Base-by-base conservation (phyloP, 441 rosid species). In the Bruguiera hainesii region DNA sequence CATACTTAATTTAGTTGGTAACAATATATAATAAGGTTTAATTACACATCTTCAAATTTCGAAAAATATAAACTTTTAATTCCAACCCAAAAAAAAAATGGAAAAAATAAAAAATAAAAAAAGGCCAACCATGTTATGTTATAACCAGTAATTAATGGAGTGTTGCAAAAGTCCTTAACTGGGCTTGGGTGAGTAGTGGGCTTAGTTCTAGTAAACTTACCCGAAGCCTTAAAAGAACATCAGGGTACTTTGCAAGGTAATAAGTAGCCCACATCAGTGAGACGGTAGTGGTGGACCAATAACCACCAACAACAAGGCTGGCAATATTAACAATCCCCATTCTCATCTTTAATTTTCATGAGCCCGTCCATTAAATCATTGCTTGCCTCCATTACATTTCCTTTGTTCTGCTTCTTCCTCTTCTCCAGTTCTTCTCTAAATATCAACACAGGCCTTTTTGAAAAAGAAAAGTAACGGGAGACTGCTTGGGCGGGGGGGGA, bases 301-400 rank as follows among this genome's bases (percentile, higher is more conserved):
- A 82, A 3, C 81, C 83, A 6, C 28, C 84, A 20, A 74, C 0
- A 31, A 83, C 70, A 16, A 82, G 66, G 71, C 56, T 56, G 2
- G 76, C 68, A 20, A 81, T 81, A 63, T 79, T 79, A 50, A 81
- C 85, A 4, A 79, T 76, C 61, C 0, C 83, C 89, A 51, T 78
- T 67, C 2, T 81, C 85, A 28, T 83, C 83, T 67, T 69, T 67
- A 3, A 78, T 73, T 53, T 73, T 68, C 73, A 73, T 76, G n/a
- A 85, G 46, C 1, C 84, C 80, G 25, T 82, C 86, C 87, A 85
- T 66, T 23, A 81, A 56, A 67, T 81, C 84, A 7, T 63, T 70
- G 2, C 21, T 35, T 25, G 39, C 25, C n/a, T 48, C 23, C 11
- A 23, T 30, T 20, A 15, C 52, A 37, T 11, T 10, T 8, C 42